Base-by-base conservation (phyloP, 2,329 filamentous ascomycete species). In the Exophiala spinifera region DNA sequence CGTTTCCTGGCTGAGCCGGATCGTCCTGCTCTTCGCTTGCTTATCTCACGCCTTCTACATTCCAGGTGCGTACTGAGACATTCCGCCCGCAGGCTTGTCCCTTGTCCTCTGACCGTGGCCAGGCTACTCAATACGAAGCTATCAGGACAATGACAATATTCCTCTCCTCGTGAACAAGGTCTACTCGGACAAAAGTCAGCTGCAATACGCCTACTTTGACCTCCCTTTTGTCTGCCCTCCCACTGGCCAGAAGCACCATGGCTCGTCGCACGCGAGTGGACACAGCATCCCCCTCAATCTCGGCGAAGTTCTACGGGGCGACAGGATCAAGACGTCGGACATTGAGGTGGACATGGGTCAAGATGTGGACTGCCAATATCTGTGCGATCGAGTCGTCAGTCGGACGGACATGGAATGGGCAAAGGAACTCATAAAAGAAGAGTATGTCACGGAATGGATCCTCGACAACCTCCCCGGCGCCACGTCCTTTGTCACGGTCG, bases 401-500 rank as follows among this genome's bases (percentile, higher is more conserved):
- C 79, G 82, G 36, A 76, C 77, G 43, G 86, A 85, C 44, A 70
- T 95, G 54, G 79, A 80, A 63, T 81, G 83, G 67, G 87, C 88
- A 3, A 82, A 81, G 63, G 78, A 91, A 58, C 74, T 95, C 65
- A 85, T 95, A 36, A 81, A 80, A 57, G 82, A 91, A 49, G 88
- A 87, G 33, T 95, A 94, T 69, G 84, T 94, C n/a, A 85, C 86
- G 1, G 90, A 95, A 71, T 95, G 90, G 91, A 95, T 95, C 62
- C 87, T 94, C 60, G 90, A 96, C 70, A 95, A 95, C 65, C 78
- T 96, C 8, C 90, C 91, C 1, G 90, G 90, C 5, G 90, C 90
- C 33, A 95, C 90, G 7, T 91, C 86, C 69, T 95, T 95, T 66
- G 87, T 94, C 23, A 92, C 88, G 0, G 86, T 89, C 33, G 90